Percentiles rank a stretch among this genome's conserved stretches.
Evolutionary conservation across 208 protist species (phyloP).

Genomic region (Trypanosoma conorhini): DNA sequence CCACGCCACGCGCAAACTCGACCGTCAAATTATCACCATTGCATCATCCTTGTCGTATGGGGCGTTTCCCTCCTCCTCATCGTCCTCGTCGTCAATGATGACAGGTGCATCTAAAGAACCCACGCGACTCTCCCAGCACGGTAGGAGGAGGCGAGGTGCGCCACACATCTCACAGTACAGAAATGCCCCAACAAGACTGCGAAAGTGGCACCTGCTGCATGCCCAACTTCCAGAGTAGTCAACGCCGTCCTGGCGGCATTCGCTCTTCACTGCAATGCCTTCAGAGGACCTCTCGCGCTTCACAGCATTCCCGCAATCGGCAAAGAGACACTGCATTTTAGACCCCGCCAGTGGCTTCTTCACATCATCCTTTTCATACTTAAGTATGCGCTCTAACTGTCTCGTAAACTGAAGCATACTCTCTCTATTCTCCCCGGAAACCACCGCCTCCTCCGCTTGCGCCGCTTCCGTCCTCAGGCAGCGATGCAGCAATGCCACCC

Average conservation of each 20-base stretch:
- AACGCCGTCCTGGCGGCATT: neutral
- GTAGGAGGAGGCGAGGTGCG: slow-evolving; percentile 1
- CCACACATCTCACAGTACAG: slow-evolving; percentile 33
- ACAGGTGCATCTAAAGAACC: slow-evolving; percentile 3
- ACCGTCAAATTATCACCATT: neutral
- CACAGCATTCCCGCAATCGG: slow-evolving; percentile 16
- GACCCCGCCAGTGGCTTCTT: neutral
- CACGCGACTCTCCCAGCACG: neutral
- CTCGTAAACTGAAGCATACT: slow-evolving; percentile 17
- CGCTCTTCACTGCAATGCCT: neutral
- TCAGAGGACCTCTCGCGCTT: slow-evolving; percentile 14
- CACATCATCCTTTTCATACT: neutral
- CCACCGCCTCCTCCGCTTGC: neutral
- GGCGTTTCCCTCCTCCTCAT: neutral
- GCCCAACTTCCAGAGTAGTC: slow-evolving; percentile 7
- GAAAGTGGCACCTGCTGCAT: slow-evolving; percentile 29
- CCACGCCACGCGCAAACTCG: neutral
- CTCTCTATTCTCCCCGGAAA: neutral
- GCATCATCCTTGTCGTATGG: neutral
- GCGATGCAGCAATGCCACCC: slow-evolving; percentile 17
- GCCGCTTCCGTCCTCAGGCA: neutral
- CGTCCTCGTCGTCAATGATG: slow-evolving; percentile 20
- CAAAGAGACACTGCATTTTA: neutral
- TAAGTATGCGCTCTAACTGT: slow-evolving; percentile 2
- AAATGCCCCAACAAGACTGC: slow-evolving; percentile 5